Base-by-base conservation (phyloP, 768 basidiomycete genomes). In the Lentinula edodes region DNA sequence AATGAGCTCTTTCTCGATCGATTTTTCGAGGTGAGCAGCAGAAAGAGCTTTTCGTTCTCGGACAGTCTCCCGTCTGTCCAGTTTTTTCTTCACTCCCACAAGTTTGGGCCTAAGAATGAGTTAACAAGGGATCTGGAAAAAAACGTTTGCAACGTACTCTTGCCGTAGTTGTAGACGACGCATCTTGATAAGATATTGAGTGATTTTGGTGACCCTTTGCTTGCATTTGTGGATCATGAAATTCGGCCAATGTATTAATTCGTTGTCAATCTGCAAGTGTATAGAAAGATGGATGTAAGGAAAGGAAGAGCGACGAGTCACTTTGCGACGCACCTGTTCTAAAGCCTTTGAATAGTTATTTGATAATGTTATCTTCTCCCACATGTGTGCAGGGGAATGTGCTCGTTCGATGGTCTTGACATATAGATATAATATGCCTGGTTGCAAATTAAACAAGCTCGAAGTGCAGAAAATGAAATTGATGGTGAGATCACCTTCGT, bases 181-280 rank as follows among this genome's bases (percentile, higher is more conserved):
- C 95, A 98, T 97, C 80, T 97, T 95, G 74, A 98, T 98, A 65
- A 99, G 85, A 71, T 98, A 98, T 72, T 99, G 97, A 0, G 96
- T 98, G 68, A 99, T 98, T 79, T 98, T 99, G 10, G 97, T 99
- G 35, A 98, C 83, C 50, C 97, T 87, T 76, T 99, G 97, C 80
- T 99, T 99, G 84, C 97, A 98, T 77, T 98, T 98, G 79, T 98
- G 97, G 58, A 95, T 90, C 36, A 87, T 87, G 73, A 96, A 98
- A 68, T 95, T 95, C 4, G 97, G 96, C 97, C 97, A 98, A 72
- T 98, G 93, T n/a, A 94, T 83, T 63, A 98, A 83, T 70, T 98
- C 93, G 58, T 81, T 83, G 79, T 98, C 97, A 69, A 99, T 96
- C 95, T 98, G 65, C n/a, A 18, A 13, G 45, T 23, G 35, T 20